Evolutionary conservation across 176 grass and related monocot species (phyloP), one percentile per base, ranked within the genome.

Genomic region (Pontederia crassipes): DNA sequence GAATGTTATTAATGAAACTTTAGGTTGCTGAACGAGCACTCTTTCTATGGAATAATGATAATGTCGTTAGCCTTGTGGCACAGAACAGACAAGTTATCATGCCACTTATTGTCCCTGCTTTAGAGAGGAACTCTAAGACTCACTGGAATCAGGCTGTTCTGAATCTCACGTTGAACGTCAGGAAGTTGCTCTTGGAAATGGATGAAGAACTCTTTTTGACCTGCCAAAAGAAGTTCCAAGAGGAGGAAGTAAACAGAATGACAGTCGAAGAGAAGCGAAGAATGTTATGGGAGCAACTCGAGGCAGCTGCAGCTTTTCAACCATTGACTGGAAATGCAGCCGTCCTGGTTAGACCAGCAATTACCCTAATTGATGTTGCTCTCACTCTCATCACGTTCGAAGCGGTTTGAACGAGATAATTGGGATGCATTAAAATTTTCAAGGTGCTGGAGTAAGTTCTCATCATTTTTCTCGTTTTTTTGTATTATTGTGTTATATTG

Each of bases 21-120:
- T 79, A 97, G 93, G 93, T 97, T 57, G 93, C 93, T 29, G 93
- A 97, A 75, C 83, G 87, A 46, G 84, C 93, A 15, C 73, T 97
- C 61, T 97, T 97, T 64, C 83, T 97, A 18, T 91, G 84, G 81
- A 92, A 97, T 68, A 97, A 92, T 52, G 81, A 97, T 62, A 76
- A 83, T 64, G 74, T 97, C 52, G 81, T 85, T 14, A 91, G 79
- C 71, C 55, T 97, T 55, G 73, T 91, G 32, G 81, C 79, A 2
- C 87, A 91, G 52, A 97, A 97, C 52, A 76, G 84, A n/a, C 76
- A 88, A 79, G 64, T 45, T 6, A 77, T 97, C 54, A 81, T 97
- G 76, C 93, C 87, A n/a, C 59, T 88, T 11, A 54, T 97, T 11
- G 54, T 97, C 17, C 93, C 81, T 61, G 84, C 79, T 14, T 61